phyloP scores from a whole-genome alignment of 768 basidiomycete species.

The Lactifluus rugatus region DNA sequence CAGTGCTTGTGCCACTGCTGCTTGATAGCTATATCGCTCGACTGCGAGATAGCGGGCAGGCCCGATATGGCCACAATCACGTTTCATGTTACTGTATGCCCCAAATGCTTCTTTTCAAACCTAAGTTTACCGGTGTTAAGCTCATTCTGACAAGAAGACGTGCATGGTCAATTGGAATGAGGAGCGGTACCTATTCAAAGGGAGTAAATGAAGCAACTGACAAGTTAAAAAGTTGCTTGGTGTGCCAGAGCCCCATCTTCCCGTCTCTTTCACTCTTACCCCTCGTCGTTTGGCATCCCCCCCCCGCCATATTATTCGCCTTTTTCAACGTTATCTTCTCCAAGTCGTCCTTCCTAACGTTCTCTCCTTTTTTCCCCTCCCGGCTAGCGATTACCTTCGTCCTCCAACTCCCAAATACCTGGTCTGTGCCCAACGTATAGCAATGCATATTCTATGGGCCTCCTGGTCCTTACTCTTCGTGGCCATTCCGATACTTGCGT shows the following conservation, averaged over 20 bases:
- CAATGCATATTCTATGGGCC: constrained; percentile 30
- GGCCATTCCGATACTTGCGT: constrained; percentile 35
- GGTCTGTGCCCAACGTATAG: not conserved
- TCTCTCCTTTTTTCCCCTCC: not conserved
- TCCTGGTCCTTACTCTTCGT: constrained; percentile 33
- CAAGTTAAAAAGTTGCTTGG: not conserved
- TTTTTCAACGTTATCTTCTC: too few species aligned
- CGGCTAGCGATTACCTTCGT: not conserved
- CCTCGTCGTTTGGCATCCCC: not conserved
- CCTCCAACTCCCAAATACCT: not conserved
- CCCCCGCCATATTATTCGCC: too few species aligned
- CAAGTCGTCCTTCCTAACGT: not conserved
- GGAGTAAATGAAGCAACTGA: not conserved
- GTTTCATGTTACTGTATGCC: not conserved
- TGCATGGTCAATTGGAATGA: not conserved
- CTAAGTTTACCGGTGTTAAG: too few species aligned
- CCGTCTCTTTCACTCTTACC: not conserved
- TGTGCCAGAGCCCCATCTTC: not conserved
- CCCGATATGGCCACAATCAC: not conserved
- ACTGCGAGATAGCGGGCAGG: not conserved
- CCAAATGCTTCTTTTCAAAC: not conserved
- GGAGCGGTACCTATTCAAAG: not conserved
- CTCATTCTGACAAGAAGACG: too few species aligned
- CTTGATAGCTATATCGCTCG: constrained; percentile 1
- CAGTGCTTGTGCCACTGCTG: constrained; percentile 16